A percentile compares a stretch with the other conserved stretches of the same genome.
Conservation (phyloP, 163 green algal genomes). For the Prototheca wickerhamii region DNA sequence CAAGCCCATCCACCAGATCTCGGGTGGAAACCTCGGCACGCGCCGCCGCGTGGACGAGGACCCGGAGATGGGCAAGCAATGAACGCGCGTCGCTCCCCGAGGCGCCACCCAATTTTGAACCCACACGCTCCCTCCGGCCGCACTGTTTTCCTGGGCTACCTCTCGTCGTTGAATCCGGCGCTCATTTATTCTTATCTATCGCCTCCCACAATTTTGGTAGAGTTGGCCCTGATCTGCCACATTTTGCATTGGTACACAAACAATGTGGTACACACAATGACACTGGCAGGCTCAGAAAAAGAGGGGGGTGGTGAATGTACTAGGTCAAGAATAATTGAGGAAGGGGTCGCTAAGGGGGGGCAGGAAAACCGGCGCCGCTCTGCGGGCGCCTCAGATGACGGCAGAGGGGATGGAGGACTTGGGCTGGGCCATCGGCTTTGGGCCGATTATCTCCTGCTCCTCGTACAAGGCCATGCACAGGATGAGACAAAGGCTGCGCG, state of each 20-base stretch:
- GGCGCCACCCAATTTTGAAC: too few relatives aligned
- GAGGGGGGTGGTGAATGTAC: too few relatives aligned
- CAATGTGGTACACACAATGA: too few relatives aligned
- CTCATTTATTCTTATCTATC: too few relatives aligned
- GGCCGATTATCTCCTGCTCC: slow-evolving; percentile 3
- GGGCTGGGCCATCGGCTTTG: not conserved
- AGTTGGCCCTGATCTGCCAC: too few relatives aligned
- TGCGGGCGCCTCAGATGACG: not conserved
- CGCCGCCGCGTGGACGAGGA: slow-evolving; percentile 12
- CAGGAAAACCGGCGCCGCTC: not conserved
- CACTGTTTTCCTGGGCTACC: too few relatives aligned
- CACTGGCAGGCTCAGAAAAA: too few relatives aligned
- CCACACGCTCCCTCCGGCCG: too few relatives aligned
- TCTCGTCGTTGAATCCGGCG: too few relatives aligned
- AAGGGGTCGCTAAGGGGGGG: not conserved
- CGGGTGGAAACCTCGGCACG: slow-evolving; percentile 17
- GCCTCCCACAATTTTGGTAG: too few relatives aligned
- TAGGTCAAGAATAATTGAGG: not conserved
- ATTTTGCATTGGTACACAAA: too few relatives aligned
- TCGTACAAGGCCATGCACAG: not conserved
- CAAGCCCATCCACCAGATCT: slow-evolving; percentile 13
- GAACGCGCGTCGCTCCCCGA: too few relatives aligned
- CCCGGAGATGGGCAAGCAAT: not conserved
- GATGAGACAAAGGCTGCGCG: not conserved
- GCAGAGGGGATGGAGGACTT: slow-evolving; percentile 1